Percentiles rank a stretch among this genome's conserved stretches.
Conservation (phyloP, 345 rosid genomes). For the Carallia brachiata region DNA sequence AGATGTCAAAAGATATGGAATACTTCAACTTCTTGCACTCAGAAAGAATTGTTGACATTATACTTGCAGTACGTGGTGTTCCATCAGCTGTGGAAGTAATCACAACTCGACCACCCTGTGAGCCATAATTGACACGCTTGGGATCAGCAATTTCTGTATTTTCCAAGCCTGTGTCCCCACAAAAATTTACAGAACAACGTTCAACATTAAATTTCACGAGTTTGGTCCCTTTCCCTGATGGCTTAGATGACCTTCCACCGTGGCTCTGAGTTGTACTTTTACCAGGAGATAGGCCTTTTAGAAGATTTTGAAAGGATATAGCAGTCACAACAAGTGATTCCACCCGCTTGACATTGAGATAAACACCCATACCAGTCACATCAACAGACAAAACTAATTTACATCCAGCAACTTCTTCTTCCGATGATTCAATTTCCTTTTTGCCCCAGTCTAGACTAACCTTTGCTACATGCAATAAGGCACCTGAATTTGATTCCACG, state of each 20-base stretch:
- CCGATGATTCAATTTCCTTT: slow-evolving; percentile 64
- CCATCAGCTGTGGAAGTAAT: slow-evolving; percentile 75
- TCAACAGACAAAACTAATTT: slow-evolving; percentile 79
- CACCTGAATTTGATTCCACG: slow-evolving; percentile 89
- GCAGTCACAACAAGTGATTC: slow-evolving; percentile 71
- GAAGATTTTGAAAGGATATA: slow-evolving; percentile 65
- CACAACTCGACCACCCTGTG: slow-evolving; percentile 85
- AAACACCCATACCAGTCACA: slow-evolving; percentile 81
- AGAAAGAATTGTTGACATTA: slow-evolving; percentile 52
- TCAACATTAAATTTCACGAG: slow-evolving; percentile 75
- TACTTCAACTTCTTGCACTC: slow-evolving; percentile 61
- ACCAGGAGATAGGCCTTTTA: slow-evolving; percentile 54
- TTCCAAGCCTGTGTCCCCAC: slow-evolving; percentile 67
- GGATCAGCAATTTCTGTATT: slow-evolving; percentile 70
- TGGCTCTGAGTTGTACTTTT: slow-evolving; percentile 49
- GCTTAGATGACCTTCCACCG: slow-evolving; percentile 48
- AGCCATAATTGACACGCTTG: slow-evolving; percentile 95
- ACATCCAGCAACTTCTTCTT: slow-evolving; percentile 52
- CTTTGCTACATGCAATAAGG: slow-evolving; percentile 83
- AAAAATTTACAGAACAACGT: slow-evolving; percentile 68
- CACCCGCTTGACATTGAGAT: slow-evolving; percentile 65
- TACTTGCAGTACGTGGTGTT: slow-evolving; percentile 65
- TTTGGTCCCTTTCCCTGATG: slow-evolving; percentile 79
- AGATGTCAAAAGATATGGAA: slow-evolving; percentile 69
- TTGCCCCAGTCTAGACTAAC: slow-evolving; percentile 91